phyloP scores from a whole-genome alignment of 2,329 filamentous ascomycete species.

The Emericellopsis cladophorae region DNA sequence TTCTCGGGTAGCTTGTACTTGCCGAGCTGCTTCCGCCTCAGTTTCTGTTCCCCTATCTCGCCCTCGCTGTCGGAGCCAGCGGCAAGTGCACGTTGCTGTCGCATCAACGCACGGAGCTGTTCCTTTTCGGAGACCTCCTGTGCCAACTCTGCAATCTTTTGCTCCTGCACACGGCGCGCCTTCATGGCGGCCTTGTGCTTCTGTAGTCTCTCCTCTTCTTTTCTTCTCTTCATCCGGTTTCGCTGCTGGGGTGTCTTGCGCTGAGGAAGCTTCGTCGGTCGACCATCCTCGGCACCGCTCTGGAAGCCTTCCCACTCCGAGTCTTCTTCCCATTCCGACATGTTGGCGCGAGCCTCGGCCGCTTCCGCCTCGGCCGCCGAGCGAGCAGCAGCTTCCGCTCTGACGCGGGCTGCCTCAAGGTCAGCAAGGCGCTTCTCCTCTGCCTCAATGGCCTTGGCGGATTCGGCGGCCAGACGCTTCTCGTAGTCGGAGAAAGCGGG shows the following conservation, averaged over 20 bases:
- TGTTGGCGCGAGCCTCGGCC: slow-evolving; percentile 50
- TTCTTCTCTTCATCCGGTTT: slow-evolving; percentile 79
- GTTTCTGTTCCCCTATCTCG: slow-evolving; percentile 47
- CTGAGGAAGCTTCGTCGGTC: slow-evolving; percentile 58
- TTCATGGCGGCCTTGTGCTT: slow-evolving; percentile 68
- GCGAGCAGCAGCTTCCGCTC: slow-evolving; percentile 51
- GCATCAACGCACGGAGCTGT: slow-evolving; percentile 27
- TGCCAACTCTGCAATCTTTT: slow-evolving; percentile 59
- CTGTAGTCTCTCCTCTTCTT: slow-evolving; percentile 68
- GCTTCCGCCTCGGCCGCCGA: slow-evolving; percentile 67
- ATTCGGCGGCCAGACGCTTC: slow-evolving; percentile 58
- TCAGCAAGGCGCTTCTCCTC: slow-evolving; percentile 63
- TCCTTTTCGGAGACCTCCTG: slow-evolving; percentile 49
- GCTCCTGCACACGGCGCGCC: slow-evolving; percentile 57
- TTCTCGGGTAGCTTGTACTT: slow-evolving; percentile 64
- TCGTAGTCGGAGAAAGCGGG: slow-evolving; percentile 81
- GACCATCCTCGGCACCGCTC: slow-evolving; percentile 61
- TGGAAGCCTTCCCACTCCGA: slow-evolving; percentile 86
- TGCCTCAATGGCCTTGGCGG: slow-evolving; percentile 64
- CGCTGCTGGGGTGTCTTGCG: slow-evolving; percentile 78
- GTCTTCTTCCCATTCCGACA: slow-evolving; percentile 71
- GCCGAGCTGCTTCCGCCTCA: slow-evolving; percentile 64
- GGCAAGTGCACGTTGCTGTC: slow-evolving; percentile 22
- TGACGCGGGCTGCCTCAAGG: slow-evolving; percentile 53
- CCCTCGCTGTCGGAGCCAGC: slow-evolving; percentile 33